Evolutionary conservation across 306 rosid species (phyloP).

Genomic region (Rubus idaeus): DNA sequence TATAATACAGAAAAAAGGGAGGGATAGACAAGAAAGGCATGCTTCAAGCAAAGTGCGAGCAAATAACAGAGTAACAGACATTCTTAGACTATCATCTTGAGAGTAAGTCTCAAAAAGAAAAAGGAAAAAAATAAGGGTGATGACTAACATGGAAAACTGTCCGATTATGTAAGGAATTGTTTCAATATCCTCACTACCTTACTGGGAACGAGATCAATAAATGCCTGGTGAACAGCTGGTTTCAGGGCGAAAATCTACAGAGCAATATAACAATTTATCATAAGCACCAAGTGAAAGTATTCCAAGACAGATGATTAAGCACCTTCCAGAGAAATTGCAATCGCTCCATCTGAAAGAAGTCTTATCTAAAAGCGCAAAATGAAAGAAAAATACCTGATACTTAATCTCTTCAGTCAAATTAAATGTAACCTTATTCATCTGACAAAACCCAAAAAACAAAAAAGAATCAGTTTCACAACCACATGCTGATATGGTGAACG

Average conservation of each 20-base stretch:
- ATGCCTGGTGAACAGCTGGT: constrained; percentile 96
- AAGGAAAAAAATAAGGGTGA: not conserved
- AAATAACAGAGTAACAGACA: constrained; percentile 10
- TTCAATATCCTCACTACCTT: constrained; percentile 56
- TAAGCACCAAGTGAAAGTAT: not conserved
- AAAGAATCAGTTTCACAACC: constrained; percentile 20
- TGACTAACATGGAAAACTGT: constrained; percentile 8
- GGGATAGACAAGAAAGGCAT: constrained; percentile 10
- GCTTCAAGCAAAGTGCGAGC: constrained; percentile 8
- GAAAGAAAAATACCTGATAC: constrained; percentile 65
- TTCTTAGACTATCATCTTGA: not conserved
- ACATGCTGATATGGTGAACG: constrained; percentile 10
- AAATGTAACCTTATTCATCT: constrained; percentile 92
- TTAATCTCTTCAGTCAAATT: constrained; percentile 93
- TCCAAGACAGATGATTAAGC: constrained; percentile 6
- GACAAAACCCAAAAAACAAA: constrained; percentile 29
- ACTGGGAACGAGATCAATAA: constrained; percentile 71
- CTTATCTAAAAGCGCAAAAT: constrained; percentile 14
- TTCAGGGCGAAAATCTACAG: constrained; percentile 87
- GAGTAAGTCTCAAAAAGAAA: not conserved
- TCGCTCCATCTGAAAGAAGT: constrained; percentile 1
- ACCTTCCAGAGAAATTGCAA: constrained; percentile 2
- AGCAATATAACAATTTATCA: constrained; percentile 24
- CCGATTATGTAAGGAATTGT: constrained; percentile 14
- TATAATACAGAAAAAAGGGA: constrained; percentile 34